Conservation (phyloP, 78 protist species). For the Planoprotostelium fungivorum region DNA sequence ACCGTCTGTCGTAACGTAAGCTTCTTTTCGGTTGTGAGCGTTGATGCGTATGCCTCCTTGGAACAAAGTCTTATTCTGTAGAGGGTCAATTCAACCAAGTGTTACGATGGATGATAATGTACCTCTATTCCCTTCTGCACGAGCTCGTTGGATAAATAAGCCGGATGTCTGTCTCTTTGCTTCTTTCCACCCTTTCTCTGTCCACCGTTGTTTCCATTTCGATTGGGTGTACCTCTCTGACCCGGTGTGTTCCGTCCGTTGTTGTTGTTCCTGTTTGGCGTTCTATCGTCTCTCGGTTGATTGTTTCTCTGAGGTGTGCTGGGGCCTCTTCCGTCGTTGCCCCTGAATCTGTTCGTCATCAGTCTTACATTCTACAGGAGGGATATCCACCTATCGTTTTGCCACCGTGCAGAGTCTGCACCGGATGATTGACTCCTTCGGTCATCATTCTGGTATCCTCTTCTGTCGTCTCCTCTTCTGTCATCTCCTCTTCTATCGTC, state of each 20-base stretch:
- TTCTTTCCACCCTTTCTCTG: not conserved
- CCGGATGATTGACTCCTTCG: too few relatives aligned
- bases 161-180: not conserved
- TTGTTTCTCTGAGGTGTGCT: too few relatives aligned
- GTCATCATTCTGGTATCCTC: too few relatives aligned
- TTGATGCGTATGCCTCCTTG: conserved; percentile 51
- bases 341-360: too few relatives aligned
- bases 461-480: too few relatives aligned
- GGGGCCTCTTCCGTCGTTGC: too few relatives aligned
- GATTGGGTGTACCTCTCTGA: not conserved
- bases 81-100: not conserved
- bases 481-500: too few relatives aligned
- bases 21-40: conserved; percentile 47
- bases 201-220: not conserved
- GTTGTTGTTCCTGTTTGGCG: not conserved
- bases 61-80: conserved; percentile 8
- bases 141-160: conserved; percentile 8
- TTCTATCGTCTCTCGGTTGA: too few relatives aligned
- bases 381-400: not conserved
- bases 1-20: conserved; percentile 59
- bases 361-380: too few relatives aligned
- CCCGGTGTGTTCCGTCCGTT: not conserved
- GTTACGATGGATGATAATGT: not conserved
- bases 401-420: not conserved
- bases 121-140: conserved; percentile 20